Evolutionary conservation across 495 filamentous ascomycete genomes (phyloP).

Genomic region (Tuber umbilicatum): DNA sequence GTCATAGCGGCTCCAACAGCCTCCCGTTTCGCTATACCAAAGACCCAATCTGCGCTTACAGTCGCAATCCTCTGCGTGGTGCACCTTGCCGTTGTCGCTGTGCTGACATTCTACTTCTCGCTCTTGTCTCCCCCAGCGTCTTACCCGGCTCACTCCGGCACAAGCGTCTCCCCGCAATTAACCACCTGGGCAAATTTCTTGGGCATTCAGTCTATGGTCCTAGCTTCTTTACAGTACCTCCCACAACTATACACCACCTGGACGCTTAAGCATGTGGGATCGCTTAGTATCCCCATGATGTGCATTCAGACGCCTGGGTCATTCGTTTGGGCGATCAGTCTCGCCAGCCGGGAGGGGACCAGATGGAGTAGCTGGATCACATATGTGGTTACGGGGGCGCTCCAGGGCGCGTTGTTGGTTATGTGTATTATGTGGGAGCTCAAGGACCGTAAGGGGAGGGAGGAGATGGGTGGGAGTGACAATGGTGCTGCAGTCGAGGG

Average conservation of each 20-base stretch:
- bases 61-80: constrained; percentile 63
- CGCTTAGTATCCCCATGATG: constrained; percentile 96
- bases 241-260: constrained; percentile 93
- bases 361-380: constrained; percentile 97
- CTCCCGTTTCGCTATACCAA: constrained; percentile 37
- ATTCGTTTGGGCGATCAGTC: constrained; percentile 77
- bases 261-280: constrained; percentile 71
- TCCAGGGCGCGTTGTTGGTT: constrained; percentile 75
- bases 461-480: constrained; percentile 9
- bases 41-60: constrained; percentile 66
- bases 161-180: constrained; percentile 52
- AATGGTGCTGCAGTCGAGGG: constrained; percentile 20
- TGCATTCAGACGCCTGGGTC: constrained; percentile 91
- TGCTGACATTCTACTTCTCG: constrained; percentile 45
- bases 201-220: constrained; percentile 66
- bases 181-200: constrained; percentile 74
- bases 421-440: constrained; percentile 77
- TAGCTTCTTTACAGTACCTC: constrained; percentile 83
- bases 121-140: constrained; percentile 16
- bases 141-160: background rate
- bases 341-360: constrained; percentile 71
- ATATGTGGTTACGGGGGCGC: constrained; percentile 70
- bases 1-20: constrained; percentile 48
- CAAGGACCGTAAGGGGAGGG: constrained; percentile 37
- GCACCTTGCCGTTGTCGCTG: constrained; percentile 63